These are phyloP conservation scores for Pseudopyrenochaeta lycopersici DNA, from an alignment of 2,329 filamentous ascomycete genomes.

Conservation along the genomic window DNA sequence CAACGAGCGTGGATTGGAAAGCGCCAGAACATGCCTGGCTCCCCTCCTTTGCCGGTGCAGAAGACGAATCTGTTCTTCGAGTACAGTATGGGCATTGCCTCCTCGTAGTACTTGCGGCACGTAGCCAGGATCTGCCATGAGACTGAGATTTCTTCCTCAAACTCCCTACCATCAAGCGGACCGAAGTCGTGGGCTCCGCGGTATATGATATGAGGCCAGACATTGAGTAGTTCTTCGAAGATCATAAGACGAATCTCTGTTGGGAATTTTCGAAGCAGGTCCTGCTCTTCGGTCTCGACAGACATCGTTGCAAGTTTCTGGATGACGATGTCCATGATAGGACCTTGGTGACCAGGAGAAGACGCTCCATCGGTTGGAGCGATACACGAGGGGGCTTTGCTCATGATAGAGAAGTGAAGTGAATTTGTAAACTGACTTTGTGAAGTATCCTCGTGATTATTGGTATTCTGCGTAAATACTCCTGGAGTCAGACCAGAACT, in stretches of 20 bases:
- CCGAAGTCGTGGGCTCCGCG: constrained; percentile 20
- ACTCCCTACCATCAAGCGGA: constrained; percentile 15
- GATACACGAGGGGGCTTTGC: background rate
- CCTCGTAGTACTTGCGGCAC: constrained; percentile 24
- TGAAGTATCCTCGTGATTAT: too few relatives aligned
- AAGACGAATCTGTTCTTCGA: constrained; percentile 24
- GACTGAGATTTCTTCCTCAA: constrained; percentile 9
- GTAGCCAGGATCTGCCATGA: constrained; percentile 29
- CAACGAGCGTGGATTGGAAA: constrained; percentile 20
- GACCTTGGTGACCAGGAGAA: background rate
- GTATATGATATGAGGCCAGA: constrained; percentile 13
- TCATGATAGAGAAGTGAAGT: background rate
- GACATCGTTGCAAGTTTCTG: background rate
- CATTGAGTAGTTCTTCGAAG: constrained; percentile 23
- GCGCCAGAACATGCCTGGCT: constrained; percentile 20
- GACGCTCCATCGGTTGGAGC: background rate
- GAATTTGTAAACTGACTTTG: too few relatives aligned
- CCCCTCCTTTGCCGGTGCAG: constrained; percentile 18
- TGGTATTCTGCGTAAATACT: background rate
- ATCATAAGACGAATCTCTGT: constrained; percentile 29
- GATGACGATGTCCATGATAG: background rate
- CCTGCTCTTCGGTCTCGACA: background rate
- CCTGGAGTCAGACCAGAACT: background rate
- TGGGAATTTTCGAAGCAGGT: constrained; percentile 8
- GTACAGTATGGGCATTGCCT: constrained; percentile 25